Conservation (phyloP, 495 filamentous ascomycete genomes). For the Pyrenula aspistea region DNA sequence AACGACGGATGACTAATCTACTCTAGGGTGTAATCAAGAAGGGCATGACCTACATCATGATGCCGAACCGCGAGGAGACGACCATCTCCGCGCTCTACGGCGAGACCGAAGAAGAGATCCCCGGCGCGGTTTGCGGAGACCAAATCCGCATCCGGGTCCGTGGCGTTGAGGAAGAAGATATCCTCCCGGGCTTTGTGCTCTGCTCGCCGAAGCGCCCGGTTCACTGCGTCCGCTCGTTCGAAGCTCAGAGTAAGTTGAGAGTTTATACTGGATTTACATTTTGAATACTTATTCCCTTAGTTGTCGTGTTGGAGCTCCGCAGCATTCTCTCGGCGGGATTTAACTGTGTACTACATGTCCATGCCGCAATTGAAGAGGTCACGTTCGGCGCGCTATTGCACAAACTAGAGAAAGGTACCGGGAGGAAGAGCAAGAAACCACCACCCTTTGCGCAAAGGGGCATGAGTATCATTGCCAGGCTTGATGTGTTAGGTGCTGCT, state of each 20-base stretch:
- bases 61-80: conserved; percentile 81
- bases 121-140: conserved; percentile 73
- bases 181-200: conserved; percentile 92
- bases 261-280: no score
- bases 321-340: conserved; percentile 82
- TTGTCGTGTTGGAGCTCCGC: conserved; percentile 90
- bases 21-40: conserved; percentile 86
- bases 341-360: conserved; percentile 83
- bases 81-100: conserved; percentile 78
- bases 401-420: conserved; percentile 94
- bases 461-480: conserved; percentile 81
- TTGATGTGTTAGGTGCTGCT: conserved; percentile 75
- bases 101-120: conserved; percentile 89
- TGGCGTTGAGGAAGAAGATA: conserved; percentile 94
- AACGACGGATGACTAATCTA: no score
- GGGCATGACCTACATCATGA: conserved; percentile 69
- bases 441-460: conserved; percentile 88
- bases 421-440: conserved; percentile 79
- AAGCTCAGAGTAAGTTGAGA: no score
- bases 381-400: conserved; percentile 79
- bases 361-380: conserved; percentile 89
- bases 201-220: conserved; percentile 87
- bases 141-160: conserved; percentile 87
- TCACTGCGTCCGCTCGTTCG: conserved; percentile 78
- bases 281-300: no score